Evolutionary conservation across 208 protist species (phyloP).

Genomic region (Angomonas ambiguus): DNA sequence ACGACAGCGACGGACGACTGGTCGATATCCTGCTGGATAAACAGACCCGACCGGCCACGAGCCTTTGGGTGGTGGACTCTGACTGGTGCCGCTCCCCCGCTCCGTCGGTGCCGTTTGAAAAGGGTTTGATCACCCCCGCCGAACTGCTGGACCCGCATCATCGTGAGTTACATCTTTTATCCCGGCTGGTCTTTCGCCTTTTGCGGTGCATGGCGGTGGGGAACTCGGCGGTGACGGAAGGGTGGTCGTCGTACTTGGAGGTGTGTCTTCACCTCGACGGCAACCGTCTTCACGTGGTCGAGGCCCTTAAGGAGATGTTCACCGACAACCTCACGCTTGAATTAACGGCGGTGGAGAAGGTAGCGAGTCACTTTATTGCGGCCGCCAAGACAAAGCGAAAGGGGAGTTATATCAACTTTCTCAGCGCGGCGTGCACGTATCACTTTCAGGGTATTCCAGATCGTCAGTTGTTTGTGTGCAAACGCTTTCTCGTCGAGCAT

Average conservation of each 20-base stretch:
- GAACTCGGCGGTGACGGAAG: slow-evolving; percentile 25
- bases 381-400: slow-evolving; percentile 22
- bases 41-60: background rate
- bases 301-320: slow-evolving; percentile 61
- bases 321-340: slow-evolving; percentile 49
- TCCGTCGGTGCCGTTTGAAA: background rate
- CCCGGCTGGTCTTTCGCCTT: slow-evolving; percentile 56
- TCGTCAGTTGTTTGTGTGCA: slow-evolving; percentile 52
- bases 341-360: slow-evolving; percentile 28
- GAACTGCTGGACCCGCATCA: slow-evolving; percentile 39
- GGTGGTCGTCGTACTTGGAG: slow-evolving; percentile 50
- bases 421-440: slow-evolving; percentile 51
- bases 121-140: slow-evolving; percentile 17
- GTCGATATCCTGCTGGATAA: slow-evolving; percentile 1
- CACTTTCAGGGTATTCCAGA: slow-evolving; percentile 40
- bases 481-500: slow-evolving; percentile 56
- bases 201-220: slow-evolving; percentile 46
- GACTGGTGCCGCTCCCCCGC: background rate
- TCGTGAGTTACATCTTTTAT: slow-evolving; percentile 49
- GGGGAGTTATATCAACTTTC: slow-evolving; percentile 44
- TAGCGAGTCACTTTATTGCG: slow-evolving; percentile 40
- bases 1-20: background rate
- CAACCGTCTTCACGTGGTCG: slow-evolving; percentile 40
- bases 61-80: slow-evolving; percentile 1
- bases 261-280: slow-evolving; percentile 49